phyloP scores from a whole-genome alignment of 2,329 filamentous ascomycete genomes.

The Claviceps sp. region DNA sequence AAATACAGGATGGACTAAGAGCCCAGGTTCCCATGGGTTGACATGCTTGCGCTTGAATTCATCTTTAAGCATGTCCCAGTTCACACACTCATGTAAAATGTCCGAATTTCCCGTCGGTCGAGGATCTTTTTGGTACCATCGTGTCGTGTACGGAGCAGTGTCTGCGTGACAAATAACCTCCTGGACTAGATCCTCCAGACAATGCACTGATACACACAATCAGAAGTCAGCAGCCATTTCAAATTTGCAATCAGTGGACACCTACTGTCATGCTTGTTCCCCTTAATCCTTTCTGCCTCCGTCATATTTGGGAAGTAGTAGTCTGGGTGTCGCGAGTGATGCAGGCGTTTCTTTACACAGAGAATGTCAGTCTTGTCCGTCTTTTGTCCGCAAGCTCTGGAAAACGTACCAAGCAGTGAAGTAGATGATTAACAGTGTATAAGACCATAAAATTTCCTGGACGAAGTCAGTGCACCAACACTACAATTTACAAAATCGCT shows the following conservation, averaged over 20 bases:
- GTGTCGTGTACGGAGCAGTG: not conserved
- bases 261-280: not conserved
- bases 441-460: not conserved
- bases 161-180: not conserved
- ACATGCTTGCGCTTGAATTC: not conserved
- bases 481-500: too few species aligned
- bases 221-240: not conserved
- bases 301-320: constrained; percentile 1
- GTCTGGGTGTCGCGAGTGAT: not conserved
- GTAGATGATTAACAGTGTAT: not conserved
- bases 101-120: not conserved
- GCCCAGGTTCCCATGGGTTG: not conserved
- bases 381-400: not conserved
- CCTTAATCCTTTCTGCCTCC: not conserved
- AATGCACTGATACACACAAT: not conserved
- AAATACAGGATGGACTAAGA: not conserved
- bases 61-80: not conserved
- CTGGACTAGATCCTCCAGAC: not conserved
- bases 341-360: not conserved
- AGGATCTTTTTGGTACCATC: not conserved
- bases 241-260: not conserved
- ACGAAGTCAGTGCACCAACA: not conserved
- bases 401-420: not conserved
- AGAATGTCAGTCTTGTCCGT: not conserved
- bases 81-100: not conserved